Evolutionary conservation across 2,329 filamentous ascomycete species (phyloP).

Genomic region (Penicillium italicum): DNA sequence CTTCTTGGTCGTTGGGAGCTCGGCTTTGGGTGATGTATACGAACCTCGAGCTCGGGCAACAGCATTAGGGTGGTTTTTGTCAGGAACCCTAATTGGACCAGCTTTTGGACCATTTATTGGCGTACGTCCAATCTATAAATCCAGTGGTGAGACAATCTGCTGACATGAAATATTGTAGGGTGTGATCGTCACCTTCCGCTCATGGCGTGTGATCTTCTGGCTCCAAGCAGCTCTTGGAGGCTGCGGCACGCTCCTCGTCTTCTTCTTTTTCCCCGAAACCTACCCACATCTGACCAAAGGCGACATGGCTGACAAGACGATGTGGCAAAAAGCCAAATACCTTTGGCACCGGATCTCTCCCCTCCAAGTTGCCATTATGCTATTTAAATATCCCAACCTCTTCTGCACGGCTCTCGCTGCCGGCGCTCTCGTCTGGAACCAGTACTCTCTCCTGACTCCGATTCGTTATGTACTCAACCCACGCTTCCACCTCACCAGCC

Average conservation of each 20-base stretch:
- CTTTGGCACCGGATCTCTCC: conserved; percentile 66
- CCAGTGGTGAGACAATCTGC: conserved; percentile 30
- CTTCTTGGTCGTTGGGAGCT: conserved; percentile 68
- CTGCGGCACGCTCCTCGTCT: conserved; percentile 55
- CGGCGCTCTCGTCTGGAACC: conserved; percentile 68
- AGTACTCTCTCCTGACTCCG: conserved; percentile 65
- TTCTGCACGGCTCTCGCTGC: conserved; percentile 60
- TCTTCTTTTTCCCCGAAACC: conserved; percentile 69
- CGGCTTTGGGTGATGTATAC: conserved; percentile 66
- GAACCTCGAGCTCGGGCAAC: conserved; percentile 66
- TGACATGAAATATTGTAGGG: conserved; percentile 59
- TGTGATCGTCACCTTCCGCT: conserved; percentile 69
- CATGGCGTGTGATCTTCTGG: conserved; percentile 75
- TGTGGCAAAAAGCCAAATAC: conserved; percentile 49
- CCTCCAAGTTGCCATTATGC: conserved; percentile 54
- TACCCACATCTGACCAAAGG: conserved; percentile 62
- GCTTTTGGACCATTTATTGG: conserved; percentile 54
- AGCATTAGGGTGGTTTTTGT: conserved; percentile 69
- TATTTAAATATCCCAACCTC: conserved; percentile 68
- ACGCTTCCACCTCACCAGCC: conserved; percentile 63
- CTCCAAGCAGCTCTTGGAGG: conserved; percentile 67
- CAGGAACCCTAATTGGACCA: conserved; percentile 68
- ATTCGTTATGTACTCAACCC: conserved; percentile 73
- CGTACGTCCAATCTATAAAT: conserved; percentile 20
- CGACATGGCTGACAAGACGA: conserved; percentile 57